Base-by-base conservation (phyloP, 148 eudicot genomes). In the Diospyros kaki region DNA sequence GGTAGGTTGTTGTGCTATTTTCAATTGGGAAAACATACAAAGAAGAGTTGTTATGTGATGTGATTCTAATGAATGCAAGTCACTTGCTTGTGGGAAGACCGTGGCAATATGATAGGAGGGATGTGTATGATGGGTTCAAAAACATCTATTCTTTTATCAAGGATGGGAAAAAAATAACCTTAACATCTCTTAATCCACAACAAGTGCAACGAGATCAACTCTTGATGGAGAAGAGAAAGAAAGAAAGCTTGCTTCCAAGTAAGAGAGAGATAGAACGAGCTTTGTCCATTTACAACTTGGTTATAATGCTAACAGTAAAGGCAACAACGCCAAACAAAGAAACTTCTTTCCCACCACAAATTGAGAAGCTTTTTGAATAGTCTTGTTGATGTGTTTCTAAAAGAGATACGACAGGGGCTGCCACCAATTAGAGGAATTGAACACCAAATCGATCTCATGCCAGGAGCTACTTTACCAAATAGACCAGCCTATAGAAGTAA, bases 51-150 rank as follows among this genome's bases (percentile, higher is more conserved):
- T 64, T 56, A 43, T 77, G 80, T 45, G 71, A 77, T 64, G 64
- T 77, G 63, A 64, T 77, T 4, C 64, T 71, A 0, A 71, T 77
- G 80, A 69, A 64, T 39, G 76, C 76, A 14, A 54, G 76, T 3
- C 80, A 77, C 42, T 12, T 77, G 6, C 8, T 77, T 0, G 13
- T 77, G 0, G 80, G 80, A 1, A 44, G 76, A 2, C 71, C 81
- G 2, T 78, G 76, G 81, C 76, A 78, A 50, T 66, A 15, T 41
- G 81, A 72, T 66, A 43, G 72, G 9, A 11, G 39, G 5, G 48
- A 17, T 2, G 39, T 0, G 9, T 72, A 72, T 64, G 76, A 72
- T 66, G 81, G 76, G 5, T 72, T 3, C 46, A 72, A 58, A n/a
- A 78, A 78, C 45, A 77, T 51, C 5, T 77, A 70, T 38, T 48